A percentile compares a stretch with the other conserved stretches of the same genome.
These are phyloP conservation scores for Monilinia vaccinii-corymbosi DNA, from an alignment of 2,329 filamentous ascomycete genomes.

Conservation along the genomic window DNA sequence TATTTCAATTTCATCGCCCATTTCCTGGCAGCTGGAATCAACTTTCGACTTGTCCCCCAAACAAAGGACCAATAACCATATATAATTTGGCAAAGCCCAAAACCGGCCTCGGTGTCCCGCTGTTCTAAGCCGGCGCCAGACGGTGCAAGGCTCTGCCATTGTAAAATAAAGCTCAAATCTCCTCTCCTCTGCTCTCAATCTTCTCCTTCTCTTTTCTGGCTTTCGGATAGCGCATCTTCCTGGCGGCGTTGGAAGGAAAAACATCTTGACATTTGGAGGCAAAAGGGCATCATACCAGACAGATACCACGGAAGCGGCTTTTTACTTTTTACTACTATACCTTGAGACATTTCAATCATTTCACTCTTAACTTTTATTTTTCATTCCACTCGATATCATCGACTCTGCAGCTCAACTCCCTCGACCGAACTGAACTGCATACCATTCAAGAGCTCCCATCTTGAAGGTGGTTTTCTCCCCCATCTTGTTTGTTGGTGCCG, in stretches of 20 bases:
- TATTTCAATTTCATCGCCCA: constrained; percentile 21
- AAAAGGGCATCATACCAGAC: constrained; percentile 23
- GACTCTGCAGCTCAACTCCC: constrained; percentile 29
- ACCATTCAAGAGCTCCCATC: constrained; percentile 21
- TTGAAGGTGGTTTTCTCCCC: constrained; percentile 23
- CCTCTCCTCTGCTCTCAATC: constrained; percentile 16
- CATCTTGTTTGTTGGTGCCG: constrained; percentile 2
- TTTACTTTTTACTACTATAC: constrained; percentile 8
- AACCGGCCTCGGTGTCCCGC: constrained; percentile 28
- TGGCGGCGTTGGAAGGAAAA: constrained; percentile 28
- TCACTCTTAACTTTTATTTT: constrained; percentile 12
- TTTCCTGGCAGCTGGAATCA: constrained; percentile 11
- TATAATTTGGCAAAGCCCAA: constrained; percentile 26
- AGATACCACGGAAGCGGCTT: constrained; percentile 25
- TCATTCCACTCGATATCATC: constrained; percentile 26
- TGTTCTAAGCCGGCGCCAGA: constrained; percentile 29
- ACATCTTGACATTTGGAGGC: constrained; percentile 13
- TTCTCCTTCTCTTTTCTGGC: constrained; percentile 13
- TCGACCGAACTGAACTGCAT: constrained; percentile 18
- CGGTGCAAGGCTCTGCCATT: constrained; percentile 29
- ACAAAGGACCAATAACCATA: constrained; percentile 17
- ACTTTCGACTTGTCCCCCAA: constrained; percentile 14
- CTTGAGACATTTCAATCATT: constrained; percentile 3
- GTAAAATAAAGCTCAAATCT: constrained; percentile 9
- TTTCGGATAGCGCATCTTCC: constrained; percentile 21